These are phyloP conservation scores for Phoma sp. DNA, from an alignment of 2,329 filamentous ascomycete species.

Conservation along the genomic window DNA sequence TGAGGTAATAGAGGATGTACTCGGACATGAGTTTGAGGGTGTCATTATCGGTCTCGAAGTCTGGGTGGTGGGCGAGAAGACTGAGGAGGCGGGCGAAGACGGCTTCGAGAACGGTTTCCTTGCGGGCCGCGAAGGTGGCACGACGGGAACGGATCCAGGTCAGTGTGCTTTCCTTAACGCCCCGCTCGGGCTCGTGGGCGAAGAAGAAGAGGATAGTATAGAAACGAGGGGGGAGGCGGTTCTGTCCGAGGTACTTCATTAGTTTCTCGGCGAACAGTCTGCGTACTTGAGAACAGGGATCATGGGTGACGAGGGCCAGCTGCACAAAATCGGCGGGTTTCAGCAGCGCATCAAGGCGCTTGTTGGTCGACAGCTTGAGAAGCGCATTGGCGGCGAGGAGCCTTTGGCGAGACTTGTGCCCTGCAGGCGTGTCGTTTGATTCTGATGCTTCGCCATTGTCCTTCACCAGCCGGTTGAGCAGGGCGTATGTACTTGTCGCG, in stretches of 20 bases:
- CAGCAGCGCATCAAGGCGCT: constrained; percentile 77
- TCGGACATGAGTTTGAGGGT: constrained; percentile 82
- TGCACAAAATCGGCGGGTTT: constrained; percentile 77
- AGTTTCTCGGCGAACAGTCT: constrained; percentile 81
- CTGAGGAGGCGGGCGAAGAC: constrained; percentile 84
- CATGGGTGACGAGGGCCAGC: constrained; percentile 81
- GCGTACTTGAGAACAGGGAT: constrained; percentile 75
- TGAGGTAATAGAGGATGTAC: constrained; percentile 90
- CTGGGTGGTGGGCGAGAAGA: constrained; percentile 90
- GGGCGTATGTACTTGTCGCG: constrained; percentile 74
- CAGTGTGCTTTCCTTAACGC: constrained; percentile 75
- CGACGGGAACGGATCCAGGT: constrained; percentile 90
- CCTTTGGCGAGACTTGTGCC: constrained; percentile 81
- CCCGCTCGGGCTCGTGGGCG: constrained; percentile 83
- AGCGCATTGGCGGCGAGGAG: constrained; percentile 78
- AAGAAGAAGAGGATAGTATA: constrained; percentile 89
- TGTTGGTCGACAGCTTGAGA: constrained; percentile 82
- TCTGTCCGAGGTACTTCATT: constrained; percentile 85
- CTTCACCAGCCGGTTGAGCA: constrained; percentile 77
- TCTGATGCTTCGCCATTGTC: constrained; percentile 82
- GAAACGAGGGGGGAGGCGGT: constrained; percentile 75
- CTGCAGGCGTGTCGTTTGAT: constrained; percentile 71
- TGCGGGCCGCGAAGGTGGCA: constrained; percentile 64
- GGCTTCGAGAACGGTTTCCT: constrained; percentile 73
- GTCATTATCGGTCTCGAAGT: constrained; percentile 69